These are phyloP conservation scores for Xylaria multiplex DNA, from an alignment of 2,329 filamentous ascomycete species.

Conservation along the genomic window DNA sequence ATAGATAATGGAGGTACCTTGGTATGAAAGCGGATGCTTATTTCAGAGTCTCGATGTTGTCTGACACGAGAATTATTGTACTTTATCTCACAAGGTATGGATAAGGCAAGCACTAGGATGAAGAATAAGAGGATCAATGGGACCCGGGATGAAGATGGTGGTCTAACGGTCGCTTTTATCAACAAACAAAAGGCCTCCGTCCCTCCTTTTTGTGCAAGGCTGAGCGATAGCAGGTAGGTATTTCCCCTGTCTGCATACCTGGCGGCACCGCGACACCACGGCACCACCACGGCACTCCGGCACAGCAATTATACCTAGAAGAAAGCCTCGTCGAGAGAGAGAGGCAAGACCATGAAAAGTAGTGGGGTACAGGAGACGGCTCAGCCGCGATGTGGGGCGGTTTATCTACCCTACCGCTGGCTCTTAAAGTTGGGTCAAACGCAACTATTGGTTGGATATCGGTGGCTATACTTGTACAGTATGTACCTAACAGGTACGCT, in stretches of 20 bases:
- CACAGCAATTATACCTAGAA: constrained; percentile 3
- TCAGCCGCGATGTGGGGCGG: constrained; percentile 45
- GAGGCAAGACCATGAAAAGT: not conserved
- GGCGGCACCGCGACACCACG: not conserved
- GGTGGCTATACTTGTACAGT: constrained; percentile 22
- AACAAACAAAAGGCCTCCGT: constrained; percentile 3
- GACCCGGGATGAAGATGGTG: not conserved
- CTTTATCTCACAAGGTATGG: no score
- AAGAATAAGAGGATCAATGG: constrained; percentile 2
- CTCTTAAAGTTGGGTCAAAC: no score
- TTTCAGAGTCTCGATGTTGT: no score
- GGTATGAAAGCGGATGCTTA: not conserved
- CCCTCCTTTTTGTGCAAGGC: constrained; percentile 21
- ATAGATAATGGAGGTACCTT: constrained; percentile 5
- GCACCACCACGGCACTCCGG: constrained; percentile 11
- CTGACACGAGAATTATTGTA: no score
- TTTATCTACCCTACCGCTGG: constrained; percentile 25
- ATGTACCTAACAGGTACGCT: no score
- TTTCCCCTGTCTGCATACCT: constrained; percentile 3
- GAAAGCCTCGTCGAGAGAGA: constrained; percentile 26
- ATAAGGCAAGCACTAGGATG: not conserved
- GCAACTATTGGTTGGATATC: constrained; percentile 9
- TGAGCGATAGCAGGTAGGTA: constrained; percentile 14
- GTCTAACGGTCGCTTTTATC: constrained; percentile 22
- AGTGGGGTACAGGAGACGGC: constrained; percentile 23